Evolutionary conservation across 768 basidiomycete genomes (phyloP), one percentile per base, ranked within the genome.

Genomic region (Termitomyces sp.): DNA sequence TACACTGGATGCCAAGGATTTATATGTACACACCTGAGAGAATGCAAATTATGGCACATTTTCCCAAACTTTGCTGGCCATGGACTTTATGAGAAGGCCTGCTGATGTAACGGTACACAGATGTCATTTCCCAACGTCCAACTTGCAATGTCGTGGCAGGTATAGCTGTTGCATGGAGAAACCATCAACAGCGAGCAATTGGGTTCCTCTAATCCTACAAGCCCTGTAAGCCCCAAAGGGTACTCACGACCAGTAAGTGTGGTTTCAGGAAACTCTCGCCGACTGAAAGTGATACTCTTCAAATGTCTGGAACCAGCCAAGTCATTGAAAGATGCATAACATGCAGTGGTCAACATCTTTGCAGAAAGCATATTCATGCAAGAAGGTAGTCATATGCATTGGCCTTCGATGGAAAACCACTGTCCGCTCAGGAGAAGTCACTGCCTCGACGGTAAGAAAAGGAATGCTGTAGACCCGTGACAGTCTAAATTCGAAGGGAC

Each of bases 111-210:
- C 63, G 60, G 4, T 70, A 55, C 26, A 66, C 51, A 4, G 64
- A 54, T 33, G 64, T 46, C 2, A 69, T 24, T 46, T 70, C 32
- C 9, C 32, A 7, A 6, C 32, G 6, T 7, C 32, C 32, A 32
- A 32, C 32, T 7, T 26, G 32, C 32, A 32, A 32, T 38, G 16
- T n/a, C 28, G 2, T 8, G 65, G 68, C 74, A 71, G 60, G 79
- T 77, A 14, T 77, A 80, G 63, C 61, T 83, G 22, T 70, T 77
- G 24, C 9, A 71, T 68, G 26, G 73, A 36, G 28, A 26, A 26
- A 7, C 63, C 63, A 52, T 67, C 61, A 7, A 72, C 30, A 56
- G 70, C 66, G 20, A 70, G 35, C 35, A 36, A 36, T 14, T 36
- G 5, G 12, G 12, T 36, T 36, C 13, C 4, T 36, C 56, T 30